Conservation (phyloP, 1,284 basidiomycete species). For the Chalciporus sp. region DNA sequence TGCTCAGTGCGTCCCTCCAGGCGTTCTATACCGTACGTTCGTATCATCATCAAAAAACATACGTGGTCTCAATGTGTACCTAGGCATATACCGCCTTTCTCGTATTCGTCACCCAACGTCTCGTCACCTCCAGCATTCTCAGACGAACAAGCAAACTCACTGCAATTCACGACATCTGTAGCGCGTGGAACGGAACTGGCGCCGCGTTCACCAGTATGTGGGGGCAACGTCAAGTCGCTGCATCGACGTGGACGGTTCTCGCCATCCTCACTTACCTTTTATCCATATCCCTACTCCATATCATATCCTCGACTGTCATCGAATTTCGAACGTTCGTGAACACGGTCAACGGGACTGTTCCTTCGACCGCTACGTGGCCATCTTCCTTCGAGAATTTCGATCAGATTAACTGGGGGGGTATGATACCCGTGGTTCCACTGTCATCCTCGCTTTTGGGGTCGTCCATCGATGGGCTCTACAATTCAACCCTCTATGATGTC, state of each 20-base stretch:
- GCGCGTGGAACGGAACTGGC: background rate
- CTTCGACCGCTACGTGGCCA: no score
- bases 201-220: background rate
- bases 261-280: background rate
- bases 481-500: no score
- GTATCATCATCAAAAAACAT: background rate
- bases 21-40: background rate
- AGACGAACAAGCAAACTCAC: background rate
- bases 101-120: background rate
- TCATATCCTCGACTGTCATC: background rate
- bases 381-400: no score
- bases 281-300: background rate
- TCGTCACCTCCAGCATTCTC: background rate
- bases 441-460: no score
- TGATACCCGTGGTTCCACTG: no score
- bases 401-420: no score
- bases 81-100: background rate
- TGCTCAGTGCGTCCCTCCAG: background rate
- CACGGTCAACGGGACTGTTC: no score
- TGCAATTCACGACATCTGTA: background rate
- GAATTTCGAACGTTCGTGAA: background rate
- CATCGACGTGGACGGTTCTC: background rate
- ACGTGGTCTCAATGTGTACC: background rate
- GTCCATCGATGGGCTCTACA: no score
- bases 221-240: background rate